Conservation (phyloP, 2,329 filamentous ascomycete genomes). For the Sphaceloma murrayae region DNA sequence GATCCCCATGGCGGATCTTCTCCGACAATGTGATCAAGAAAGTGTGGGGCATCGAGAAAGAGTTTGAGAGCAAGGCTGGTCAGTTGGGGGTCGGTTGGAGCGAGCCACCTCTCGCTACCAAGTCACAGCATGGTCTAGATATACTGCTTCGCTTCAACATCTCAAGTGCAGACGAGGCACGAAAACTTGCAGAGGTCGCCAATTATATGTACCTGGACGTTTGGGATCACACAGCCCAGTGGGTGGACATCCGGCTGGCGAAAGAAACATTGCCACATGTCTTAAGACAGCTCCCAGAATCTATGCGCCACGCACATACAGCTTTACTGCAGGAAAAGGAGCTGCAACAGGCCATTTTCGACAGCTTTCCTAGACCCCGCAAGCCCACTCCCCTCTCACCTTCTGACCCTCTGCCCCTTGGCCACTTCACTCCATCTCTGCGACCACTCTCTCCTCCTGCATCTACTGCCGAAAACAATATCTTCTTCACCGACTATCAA, state of each 20-base stretch:
- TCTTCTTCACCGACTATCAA: conserved; percentile 92
- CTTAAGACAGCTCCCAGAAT: conserved; percentile 64
- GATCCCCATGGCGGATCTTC: conserved; percentile 19
- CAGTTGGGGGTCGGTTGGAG: not conserved
- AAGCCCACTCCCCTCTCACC: conserved; percentile 12
- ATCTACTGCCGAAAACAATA: conserved; percentile 45
- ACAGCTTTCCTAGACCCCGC: conserved; percentile 54
- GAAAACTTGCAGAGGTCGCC: conserved; percentile 61
- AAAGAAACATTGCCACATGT: conserved; percentile 65
- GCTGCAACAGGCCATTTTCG: conserved; percentile 64
- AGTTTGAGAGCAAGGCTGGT: conserved; percentile 1
- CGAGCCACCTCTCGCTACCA: conserved; percentile 10
- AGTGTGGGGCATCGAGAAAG: conserved; percentile 17
- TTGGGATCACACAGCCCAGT: conserved; percentile 74
- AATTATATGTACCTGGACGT: conserved; percentile 75
- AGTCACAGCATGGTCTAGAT: conserved; percentile 58
- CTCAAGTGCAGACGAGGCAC: conserved; percentile 56
- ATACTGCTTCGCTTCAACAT: conserved; percentile 87
- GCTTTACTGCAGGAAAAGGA: conserved; percentile 63
- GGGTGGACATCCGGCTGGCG: conserved; percentile 73
- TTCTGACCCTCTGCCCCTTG: conserved; percentile 1
- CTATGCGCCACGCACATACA: conserved; percentile 61
- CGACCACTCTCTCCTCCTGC: conserved; percentile 27
- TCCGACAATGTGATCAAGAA: conserved; percentile 19
- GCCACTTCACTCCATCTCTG: conserved; percentile 23